Percentiles rank a stretch among this genome's conserved stretches.
These are phyloP conservation scores for Calonectria crousiana DNA, from an alignment of 2,329 filamentous ascomycete species.

Conservation along the genomic window DNA sequence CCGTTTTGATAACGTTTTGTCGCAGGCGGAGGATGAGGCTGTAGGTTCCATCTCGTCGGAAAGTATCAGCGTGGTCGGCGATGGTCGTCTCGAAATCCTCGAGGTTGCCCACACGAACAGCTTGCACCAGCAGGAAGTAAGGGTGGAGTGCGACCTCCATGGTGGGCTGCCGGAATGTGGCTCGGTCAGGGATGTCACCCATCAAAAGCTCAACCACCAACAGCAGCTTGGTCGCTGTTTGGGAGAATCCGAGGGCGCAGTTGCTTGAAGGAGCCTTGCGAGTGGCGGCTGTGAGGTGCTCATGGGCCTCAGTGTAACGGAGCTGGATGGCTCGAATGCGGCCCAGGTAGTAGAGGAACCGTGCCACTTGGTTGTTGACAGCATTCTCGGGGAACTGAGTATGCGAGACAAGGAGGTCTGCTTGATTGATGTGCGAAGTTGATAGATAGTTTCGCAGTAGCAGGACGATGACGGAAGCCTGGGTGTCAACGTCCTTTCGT, in stretches of 20 bases:
- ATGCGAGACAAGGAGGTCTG: constrained; percentile 94
- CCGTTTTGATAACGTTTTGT: constrained; percentile 99
- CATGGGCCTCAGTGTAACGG: constrained; percentile 95
- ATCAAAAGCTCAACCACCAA: constrained; percentile 97
- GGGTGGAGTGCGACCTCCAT: constrained; percentile 91
- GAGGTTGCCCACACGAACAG: constrained; percentile 95
- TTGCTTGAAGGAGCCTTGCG: constrained; percentile 93
- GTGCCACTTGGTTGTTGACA: constrained; percentile 97
- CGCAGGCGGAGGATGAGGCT: constrained; percentile 93
- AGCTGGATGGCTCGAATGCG: constrained; percentile 97
- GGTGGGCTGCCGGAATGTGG: constrained; percentile 89
- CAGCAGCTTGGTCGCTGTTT: constrained; percentile 95
- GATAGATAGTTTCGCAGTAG: constrained; percentile 95
- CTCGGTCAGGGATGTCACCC: constrained; percentile 97
- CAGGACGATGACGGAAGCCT: constrained; percentile 94
- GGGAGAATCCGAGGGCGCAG: constrained; percentile 93
- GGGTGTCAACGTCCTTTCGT: constrained; percentile 96
- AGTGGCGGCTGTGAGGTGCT: constrained; percentile 91
- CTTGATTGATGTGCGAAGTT: constrained; percentile 96
- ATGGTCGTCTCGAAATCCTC: constrained; percentile 93
- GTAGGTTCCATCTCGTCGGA: constrained; percentile 95
- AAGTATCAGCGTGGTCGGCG: constrained; percentile 82
- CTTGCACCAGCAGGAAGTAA: constrained; percentile 94
- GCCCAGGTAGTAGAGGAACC: constrained; percentile 97
- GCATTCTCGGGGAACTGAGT: constrained; percentile 95